Conservation (phyloP, 352 stramenopile species). For the Blastocystis sp. region DNA sequence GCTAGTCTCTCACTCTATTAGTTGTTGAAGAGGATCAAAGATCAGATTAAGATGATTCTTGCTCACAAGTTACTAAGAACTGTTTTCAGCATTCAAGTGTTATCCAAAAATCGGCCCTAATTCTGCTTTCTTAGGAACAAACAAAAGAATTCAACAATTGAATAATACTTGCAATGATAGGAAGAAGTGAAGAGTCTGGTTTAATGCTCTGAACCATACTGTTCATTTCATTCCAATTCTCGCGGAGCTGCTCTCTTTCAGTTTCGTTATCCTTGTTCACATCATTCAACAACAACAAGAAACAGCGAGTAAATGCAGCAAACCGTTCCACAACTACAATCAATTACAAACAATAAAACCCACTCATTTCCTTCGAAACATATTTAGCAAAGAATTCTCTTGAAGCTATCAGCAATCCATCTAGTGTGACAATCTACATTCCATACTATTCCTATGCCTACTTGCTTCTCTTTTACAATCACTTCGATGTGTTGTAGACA, state of each 20-base stretch:
- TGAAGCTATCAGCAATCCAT: background rate
- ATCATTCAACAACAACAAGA: background rate
- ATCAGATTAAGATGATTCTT: background rate
- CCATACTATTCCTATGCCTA: too few relatives aligned
- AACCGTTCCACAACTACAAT: background rate
- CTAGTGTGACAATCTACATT: background rate
- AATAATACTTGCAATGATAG: background rate
- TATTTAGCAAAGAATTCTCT: conserved; percentile 22
- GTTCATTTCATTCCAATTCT: background rate
- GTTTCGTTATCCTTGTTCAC: background rate
- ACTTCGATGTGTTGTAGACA: background rate
- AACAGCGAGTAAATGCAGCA: background rate
- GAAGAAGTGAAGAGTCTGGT: background rate
- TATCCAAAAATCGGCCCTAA: too few relatives aligned
- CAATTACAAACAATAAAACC: background rate
- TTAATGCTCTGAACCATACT: background rate
- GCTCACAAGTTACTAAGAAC: background rate
- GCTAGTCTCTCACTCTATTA: background rate
- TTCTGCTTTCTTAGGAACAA: background rate
- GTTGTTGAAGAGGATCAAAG: background rate
- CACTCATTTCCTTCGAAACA: conserved; percentile 21
- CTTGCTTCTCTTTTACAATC: too few relatives aligned
- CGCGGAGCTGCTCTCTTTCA: background rate
- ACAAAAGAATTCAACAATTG: background rate
- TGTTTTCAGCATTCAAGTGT: background rate